phyloP scores from a whole-genome alignment of 768 basidiomycete species.

The Plicaturopsis crispa region DNA sequence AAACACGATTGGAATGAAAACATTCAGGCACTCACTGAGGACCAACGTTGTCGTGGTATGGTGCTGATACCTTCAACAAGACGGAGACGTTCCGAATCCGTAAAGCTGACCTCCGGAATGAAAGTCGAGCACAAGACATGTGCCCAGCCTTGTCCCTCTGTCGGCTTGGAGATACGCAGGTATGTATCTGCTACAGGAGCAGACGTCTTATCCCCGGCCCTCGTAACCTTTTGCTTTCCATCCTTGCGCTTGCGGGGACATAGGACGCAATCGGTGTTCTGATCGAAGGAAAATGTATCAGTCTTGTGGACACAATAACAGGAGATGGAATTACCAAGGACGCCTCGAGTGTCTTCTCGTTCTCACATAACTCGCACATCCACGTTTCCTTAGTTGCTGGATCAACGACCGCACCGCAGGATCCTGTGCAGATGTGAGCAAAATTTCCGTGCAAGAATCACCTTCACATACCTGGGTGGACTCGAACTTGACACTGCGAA shows the following conservation, averaged over 20 bases:
- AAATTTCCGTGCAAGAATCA: not conserved
- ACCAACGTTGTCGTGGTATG: slow-evolving; percentile 66
- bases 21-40: slow-evolving; percentile 42
- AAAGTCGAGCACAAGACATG: slow-evolving; percentile 89
- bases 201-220: slow-evolving; percentile 34
- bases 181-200: slow-evolving; percentile 52
- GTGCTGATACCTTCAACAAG: slow-evolving; percentile 83
- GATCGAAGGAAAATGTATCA: slow-evolving; percentile 1
- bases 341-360: slow-evolving; percentile 74
- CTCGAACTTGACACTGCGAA: slow-evolving; percentile 67
- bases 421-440: slow-evolving; percentile 29
- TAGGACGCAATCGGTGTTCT: slow-evolving; percentile 82
- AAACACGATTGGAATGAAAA: not conserved
- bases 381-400: slow-evolving; percentile 62
- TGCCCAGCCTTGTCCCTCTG: slow-evolving; percentile 90
- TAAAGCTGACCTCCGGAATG: slow-evolving; percentile 76
- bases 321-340: slow-evolving; percentile 51
- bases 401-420: slow-evolving; percentile 63
- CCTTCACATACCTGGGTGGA: slow-evolving; percentile 62
- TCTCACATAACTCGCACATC: slow-evolving; percentile 84
- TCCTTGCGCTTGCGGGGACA: slow-evolving; percentile 61
- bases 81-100: slow-evolving; percentile 64
- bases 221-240: slow-evolving; percentile 26
- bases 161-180: slow-evolving; percentile 77
- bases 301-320: slow-evolving; percentile 2